A percentile compares a stretch with the other conserved stretches of the same genome.
phyloP scores from a whole-genome alignment of 257 asterid species.

The Jaltomata sinuosa region DNA sequence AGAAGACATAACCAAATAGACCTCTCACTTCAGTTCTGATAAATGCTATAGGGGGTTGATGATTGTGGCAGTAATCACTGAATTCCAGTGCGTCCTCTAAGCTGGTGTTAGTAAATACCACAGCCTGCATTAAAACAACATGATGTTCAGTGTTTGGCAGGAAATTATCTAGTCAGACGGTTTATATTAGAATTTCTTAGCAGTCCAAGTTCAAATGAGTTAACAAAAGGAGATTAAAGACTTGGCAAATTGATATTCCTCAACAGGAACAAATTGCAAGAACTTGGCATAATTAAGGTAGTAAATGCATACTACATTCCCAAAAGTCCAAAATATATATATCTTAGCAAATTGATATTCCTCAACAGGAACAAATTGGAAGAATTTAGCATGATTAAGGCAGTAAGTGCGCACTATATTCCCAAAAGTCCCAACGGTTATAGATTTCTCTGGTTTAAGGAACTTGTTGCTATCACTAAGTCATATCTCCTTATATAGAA shows the following conservation, averaged over 20 bases:
- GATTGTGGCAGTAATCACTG: conserved; percentile 74
- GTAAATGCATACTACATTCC: neutral
- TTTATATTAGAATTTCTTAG: neutral
- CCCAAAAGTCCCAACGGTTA: neutral
- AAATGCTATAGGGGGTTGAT: conserved; percentile 88
- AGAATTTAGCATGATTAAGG: neutral
- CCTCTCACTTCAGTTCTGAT: conserved; percentile 86
- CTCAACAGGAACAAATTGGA: neutral
- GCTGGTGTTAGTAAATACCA: conserved; percentile 62
- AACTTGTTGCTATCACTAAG: neutral
- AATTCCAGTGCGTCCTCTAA: conserved; percentile 60
- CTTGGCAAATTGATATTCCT: neutral
- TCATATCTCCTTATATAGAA: neutral
- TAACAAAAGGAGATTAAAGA: neutral
- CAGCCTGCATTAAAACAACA: conserved; percentile 52
- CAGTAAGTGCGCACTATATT: neutral
- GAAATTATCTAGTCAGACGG: neutral
- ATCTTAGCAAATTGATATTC: neutral
- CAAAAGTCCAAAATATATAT: neutral
- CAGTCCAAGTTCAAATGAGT: neutral
- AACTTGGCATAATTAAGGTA: neutral
- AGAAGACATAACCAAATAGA: conserved; percentile 72
- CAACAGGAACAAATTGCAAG: neutral
- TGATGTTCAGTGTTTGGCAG: neutral
- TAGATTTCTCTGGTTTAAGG: neutral